A percentile compares a stretch with the other conserved stretches of the same genome.
Evolutionary conservation across 2,329 filamentous ascomycete genomes (phyloP).

Genomic region (Ceratocystis cacaofunesta): DNA sequence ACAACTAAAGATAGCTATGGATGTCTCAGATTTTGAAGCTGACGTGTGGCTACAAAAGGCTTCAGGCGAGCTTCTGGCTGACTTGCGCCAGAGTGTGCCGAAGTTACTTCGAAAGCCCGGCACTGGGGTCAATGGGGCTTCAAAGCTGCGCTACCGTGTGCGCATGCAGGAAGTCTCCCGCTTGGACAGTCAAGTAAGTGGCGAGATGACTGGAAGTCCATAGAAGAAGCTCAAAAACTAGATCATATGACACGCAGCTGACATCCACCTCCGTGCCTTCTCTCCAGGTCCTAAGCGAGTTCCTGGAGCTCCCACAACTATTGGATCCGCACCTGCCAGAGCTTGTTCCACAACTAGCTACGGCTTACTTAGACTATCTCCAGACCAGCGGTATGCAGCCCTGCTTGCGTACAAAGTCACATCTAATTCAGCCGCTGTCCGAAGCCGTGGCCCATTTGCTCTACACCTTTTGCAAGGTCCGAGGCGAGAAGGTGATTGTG

Average conservation of each 20-base stretch:
- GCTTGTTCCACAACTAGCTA: slow-evolving; percentile 59
- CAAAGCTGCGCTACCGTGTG: slow-evolving; percentile 34
- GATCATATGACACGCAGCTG: slow-evolving; percentile 19
- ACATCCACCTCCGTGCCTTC: not conserved
- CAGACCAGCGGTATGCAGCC: slow-evolving; percentile 29
- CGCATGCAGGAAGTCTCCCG: slow-evolving; percentile 35
- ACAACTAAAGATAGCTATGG: slow-evolving; percentile 27
- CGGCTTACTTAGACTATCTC: slow-evolving; percentile 59
- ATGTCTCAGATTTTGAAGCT: slow-evolving; percentile 43
- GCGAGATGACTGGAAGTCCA: not conserved
- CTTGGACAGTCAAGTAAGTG: slow-evolving; percentile 32
- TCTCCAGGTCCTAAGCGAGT: slow-evolving; percentile 56
- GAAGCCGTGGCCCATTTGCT: slow-evolving; percentile 64
- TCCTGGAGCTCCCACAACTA: slow-evolving; percentile 89
- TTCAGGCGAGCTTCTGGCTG: slow-evolving; percentile 39
- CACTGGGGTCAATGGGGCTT: slow-evolving; percentile 28
- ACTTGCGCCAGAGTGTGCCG: slow-evolving; percentile 39
- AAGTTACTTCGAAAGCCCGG: slow-evolving; percentile 37
- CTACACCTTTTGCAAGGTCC: slow-evolving; percentile 86
- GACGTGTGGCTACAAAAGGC: slow-evolving; percentile 48
- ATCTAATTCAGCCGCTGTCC: slow-evolving; percentile 41
- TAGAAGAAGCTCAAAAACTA: slow-evolving; percentile 11
- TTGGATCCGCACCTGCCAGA: slow-evolving; percentile 68
- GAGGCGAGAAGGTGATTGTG: slow-evolving; percentile 82
- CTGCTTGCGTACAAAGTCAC: slow-evolving; percentile 23